phyloP scores from a whole-genome alignment of 805 yeast species.

The Peterozyma toletana region DNA sequence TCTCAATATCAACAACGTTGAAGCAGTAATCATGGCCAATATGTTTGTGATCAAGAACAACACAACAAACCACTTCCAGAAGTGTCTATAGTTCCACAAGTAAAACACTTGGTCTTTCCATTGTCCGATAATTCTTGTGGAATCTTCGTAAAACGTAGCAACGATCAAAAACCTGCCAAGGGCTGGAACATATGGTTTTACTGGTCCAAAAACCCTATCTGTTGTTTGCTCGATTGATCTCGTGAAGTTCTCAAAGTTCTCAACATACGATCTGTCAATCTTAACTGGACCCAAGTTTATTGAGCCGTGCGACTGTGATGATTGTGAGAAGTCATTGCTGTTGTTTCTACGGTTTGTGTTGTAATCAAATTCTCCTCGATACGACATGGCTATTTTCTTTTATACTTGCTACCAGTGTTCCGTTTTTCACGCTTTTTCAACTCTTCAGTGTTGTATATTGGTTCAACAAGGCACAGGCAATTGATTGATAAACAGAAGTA shows the following conservation, averaged over 20 bases:
- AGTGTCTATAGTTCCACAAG: slow-evolving; percentile 69
- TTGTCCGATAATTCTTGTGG: slow-evolving; percentile 74
- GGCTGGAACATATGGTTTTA: slow-evolving; percentile 75
- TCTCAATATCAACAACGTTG: slow-evolving; percentile 63
- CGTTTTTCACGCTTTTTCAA: too few relatives aligned
- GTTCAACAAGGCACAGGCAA: too few relatives aligned
- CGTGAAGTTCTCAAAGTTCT: slow-evolving; percentile 41
- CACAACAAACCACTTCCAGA: slow-evolving; percentile 73
- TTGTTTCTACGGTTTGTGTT: too few relatives aligned
- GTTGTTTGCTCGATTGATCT: slow-evolving; percentile 47
- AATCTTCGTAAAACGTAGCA: slow-evolving; percentile 89
- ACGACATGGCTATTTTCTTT: too few relatives aligned
- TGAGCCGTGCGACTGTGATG: too few relatives aligned
- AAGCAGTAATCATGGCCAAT: slow-evolving; percentile 62
- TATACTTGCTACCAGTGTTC: too few relatives aligned
- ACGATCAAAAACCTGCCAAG: slow-evolving; percentile 88
- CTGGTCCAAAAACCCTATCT: slow-evolving; percentile 40
- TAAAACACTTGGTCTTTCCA: slow-evolving; percentile 90
- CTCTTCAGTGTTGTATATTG: too few relatives aligned
- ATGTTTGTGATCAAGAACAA: slow-evolving; percentile 61
- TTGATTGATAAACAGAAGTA: too few relatives aligned
- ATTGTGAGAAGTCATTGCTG: too few relatives aligned
- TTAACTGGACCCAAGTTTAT: slow-evolving; percentile 5
- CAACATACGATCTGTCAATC: slow-evolving; percentile 19
- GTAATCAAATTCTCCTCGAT: too few relatives aligned